These are phyloP conservation scores for Larix kaempferi DNA, from an alignment of 75 land plant genomes.

Conservation along the genomic window DNA sequence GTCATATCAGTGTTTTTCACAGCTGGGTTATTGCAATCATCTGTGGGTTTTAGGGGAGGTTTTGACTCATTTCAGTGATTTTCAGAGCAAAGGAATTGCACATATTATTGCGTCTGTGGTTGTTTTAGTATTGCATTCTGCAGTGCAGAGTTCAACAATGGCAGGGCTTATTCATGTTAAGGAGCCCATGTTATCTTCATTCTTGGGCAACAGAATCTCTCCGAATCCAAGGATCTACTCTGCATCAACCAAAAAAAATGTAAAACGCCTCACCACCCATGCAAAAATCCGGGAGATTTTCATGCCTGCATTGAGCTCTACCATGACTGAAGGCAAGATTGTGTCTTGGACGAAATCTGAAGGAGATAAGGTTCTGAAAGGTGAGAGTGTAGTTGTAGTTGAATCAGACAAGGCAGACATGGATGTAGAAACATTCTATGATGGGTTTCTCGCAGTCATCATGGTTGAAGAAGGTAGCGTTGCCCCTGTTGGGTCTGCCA, in stretches of 20 bases:
- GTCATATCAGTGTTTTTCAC: neutral
- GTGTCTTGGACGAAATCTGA: conserved; percentile 77
- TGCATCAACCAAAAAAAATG: neutral
- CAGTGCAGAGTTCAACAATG: neutral
- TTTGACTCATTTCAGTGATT: neutral
- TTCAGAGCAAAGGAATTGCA: neutral
- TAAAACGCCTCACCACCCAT: neutral
- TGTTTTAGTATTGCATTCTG: neutral
- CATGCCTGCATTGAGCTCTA: conserved; percentile 93
- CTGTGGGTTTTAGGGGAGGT: neutral
- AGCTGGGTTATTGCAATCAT: neutral
- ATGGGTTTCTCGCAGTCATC: conserved; percentile 74
- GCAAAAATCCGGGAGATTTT: conserved; percentile 87
- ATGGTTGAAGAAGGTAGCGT: conserved; percentile 71
- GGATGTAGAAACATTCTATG: conserved; percentile 94
- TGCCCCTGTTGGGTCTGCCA: conserved; percentile 84
- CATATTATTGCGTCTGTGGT: neutral
- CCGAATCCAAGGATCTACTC: neutral
- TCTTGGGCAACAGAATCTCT: conserved; percentile 3
- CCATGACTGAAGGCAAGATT: conserved; percentile 95
- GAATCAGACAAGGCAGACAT: conserved; percentile 96
- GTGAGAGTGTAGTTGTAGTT: conserved; percentile 89
- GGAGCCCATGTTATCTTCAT: conserved; percentile 1
- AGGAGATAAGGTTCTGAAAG: conserved; percentile 76
- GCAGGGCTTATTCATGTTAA: neutral